Evolutionary conservation across 768 basidiomycete species (phyloP), one percentile per base, ranked within the genome.

Genomic region (Dioszegia hungarica): DNA sequence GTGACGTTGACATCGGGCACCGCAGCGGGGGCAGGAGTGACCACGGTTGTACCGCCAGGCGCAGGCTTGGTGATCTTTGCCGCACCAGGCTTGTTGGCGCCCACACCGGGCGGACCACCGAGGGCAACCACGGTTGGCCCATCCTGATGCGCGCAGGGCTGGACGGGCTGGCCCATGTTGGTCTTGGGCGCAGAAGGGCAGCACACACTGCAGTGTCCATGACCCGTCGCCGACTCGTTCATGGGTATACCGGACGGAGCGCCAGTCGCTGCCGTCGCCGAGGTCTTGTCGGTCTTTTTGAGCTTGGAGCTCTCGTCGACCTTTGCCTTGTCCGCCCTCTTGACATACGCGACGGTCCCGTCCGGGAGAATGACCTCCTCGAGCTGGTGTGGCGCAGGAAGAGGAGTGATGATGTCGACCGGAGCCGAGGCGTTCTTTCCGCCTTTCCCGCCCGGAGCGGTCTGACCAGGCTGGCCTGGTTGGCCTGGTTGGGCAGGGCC

Each of bases 131-230:
- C 56, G 12, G 41, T 14, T 2, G 43, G 54, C 28, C 62, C 66
- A 44, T 59, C 60, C 60, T 71, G 66, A 55, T 71, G 69, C 6
- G 56, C 66, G 34, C 66, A 68, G 1, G 64, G 64, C 28, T 62
- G 52, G 31, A 63, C 59, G 5, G 68, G 68, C 33, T 54, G 44
- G 6, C 63, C 64, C 15, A 28, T 46, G 11, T 25, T 37, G n/a
- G 49, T 57, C 29, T 52, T 49, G 2, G 66, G 66, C 34, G 54
- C 69, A 50, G 53, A 27, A 14, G 69, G 69, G 61, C 66, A 71
- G 43, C 69, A 71, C 5, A 66, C 60, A 24, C 56, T 55, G 45
- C 69, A 71, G 38, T 71, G 69, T 4, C 62, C 62, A 28, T 45
- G 24, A 29, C 62, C 64, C 17, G 63, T 20, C n/a, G 57, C 61